Percentiles rank a stretch among this genome's conserved stretches.
phyloP scores from a whole-genome alignment of 2,329 filamentous ascomycete species.

The Onygenales sp. region DNA sequence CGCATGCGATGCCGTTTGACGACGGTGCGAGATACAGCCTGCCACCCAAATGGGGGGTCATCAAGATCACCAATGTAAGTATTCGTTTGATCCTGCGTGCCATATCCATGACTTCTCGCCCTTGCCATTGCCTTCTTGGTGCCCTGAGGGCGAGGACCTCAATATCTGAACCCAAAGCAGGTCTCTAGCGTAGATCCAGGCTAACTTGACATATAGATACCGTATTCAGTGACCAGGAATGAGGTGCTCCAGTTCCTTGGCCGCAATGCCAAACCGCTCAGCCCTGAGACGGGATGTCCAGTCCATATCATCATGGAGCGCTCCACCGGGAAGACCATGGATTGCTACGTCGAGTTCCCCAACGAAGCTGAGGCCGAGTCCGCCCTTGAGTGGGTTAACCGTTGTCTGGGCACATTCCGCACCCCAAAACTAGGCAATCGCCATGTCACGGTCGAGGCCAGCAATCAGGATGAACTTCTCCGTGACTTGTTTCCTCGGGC shows the following conservation, averaged over 20 bases:
- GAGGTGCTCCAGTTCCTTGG: constrained; percentile 41
- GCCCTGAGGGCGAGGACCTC: neutral
- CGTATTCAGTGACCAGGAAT: constrained; percentile 40
- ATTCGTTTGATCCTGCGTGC: neutral
- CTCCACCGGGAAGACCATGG: constrained; percentile 47
- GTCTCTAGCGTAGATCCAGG: neutral
- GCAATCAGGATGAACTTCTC: constrained; percentile 41
- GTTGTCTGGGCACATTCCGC: constrained; percentile 25
- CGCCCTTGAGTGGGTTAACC: constrained; percentile 28
- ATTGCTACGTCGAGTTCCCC: constrained; percentile 42
- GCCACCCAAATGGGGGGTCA: constrained; percentile 19
- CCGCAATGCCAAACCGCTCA: constrained; percentile 31
- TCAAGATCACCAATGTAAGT: constrained; percentile 30
- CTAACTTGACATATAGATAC: constrained; percentile 31
- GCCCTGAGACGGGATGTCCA: constrained; percentile 30
- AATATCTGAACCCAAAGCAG: neutral
- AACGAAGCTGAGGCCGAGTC: constrained; percentile 28
- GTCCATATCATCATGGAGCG: constrained; percentile 52
- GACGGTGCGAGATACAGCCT: constrained; percentile 13
- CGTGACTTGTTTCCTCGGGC: constrained; percentile 42
- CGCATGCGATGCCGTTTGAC: constrained; percentile 21
- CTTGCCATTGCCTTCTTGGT: neutral
- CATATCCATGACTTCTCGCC: neutral
- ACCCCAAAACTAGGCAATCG: constrained; percentile 39
- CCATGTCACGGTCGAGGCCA: constrained; percentile 37